These are phyloP conservation scores for Leccinellum luteum DNA, from an alignment of 768 basidiomycete genomes.

Conservation along the genomic window DNA sequence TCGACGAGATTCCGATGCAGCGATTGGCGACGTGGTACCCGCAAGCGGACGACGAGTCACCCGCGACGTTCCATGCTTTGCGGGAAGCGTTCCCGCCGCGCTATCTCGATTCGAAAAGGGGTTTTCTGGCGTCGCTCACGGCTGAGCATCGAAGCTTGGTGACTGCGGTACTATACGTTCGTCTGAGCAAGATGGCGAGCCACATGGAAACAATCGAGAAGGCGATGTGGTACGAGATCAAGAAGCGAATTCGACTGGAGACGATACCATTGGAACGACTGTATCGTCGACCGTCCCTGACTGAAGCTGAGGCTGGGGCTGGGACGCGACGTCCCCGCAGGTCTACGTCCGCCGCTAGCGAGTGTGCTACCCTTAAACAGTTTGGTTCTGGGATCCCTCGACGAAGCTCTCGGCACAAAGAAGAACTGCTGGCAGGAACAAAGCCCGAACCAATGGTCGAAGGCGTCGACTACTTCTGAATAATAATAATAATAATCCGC, in stretches of 20 bases:
- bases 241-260: slow-evolving; percentile 30
- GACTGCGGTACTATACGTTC: slow-evolving; percentile 32
- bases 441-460: slow-evolving; percentile 21
- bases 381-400: slow-evolving; percentile 5
- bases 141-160: slow-evolving; percentile 35
- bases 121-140: slow-evolving; percentile 38
- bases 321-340: slow-evolving; percentile 3
- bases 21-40: slow-evolving; percentile 32
- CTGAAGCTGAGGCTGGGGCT: not conserved
- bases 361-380: slow-evolving; percentile 1
- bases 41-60: slow-evolving; percentile 22
- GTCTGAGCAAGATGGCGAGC: slow-evolving; percentile 32
- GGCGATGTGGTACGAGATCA: slow-evolving; percentile 34
- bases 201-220: slow-evolving; percentile 41
- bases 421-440: not conserved
- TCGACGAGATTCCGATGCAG: slow-evolving; percentile 32
- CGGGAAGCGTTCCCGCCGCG: slow-evolving; percentile 40
- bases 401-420: not conserved
- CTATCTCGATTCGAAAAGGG: slow-evolving; percentile 30
- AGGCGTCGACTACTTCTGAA: slow-evolving; percentile 33
- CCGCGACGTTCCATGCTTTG: slow-evolving; percentile 33
- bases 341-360: not conserved
- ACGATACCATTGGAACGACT: slow-evolving; percentile 17
- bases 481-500: slow-evolving; percentile 15
- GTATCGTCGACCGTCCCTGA: slow-evolving; percentile 12